Percentiles rank a stretch among this genome's conserved stretches.
Evolutionary conservation across 176 grass and related monocot genomes (phyloP).

Genomic region (Eragrostis curvula): DNA sequence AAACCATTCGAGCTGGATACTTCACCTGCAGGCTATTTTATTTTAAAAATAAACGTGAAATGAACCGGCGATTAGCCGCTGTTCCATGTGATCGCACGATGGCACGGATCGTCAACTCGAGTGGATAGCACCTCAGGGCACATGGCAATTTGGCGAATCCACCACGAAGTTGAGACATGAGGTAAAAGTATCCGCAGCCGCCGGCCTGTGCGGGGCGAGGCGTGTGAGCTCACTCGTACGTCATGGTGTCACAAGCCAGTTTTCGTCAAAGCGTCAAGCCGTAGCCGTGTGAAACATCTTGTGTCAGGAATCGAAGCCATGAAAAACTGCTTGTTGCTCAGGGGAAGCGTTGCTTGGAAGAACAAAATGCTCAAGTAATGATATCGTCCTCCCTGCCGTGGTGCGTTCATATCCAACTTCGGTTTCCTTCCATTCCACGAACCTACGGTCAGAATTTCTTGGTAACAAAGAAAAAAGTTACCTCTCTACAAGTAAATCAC

Average conservation of each 20-base stretch:
- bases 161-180: conserved; percentile 19
- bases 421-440: too few relatives aligned
- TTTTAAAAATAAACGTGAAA: background rate
- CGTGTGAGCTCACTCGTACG: conserved; percentile 34
- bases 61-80: conserved; percentile 11
- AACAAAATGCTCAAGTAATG: conserved; percentile 13
- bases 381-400: background rate
- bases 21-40: conserved; percentile 22
- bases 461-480: too few relatives aligned
- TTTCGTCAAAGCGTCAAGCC: background rate
- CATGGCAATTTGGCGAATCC: conserved; percentile 4
- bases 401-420: too few relatives aligned
- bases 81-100: conserved; percentile 9
- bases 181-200: background rate
- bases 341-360: conserved; percentile 45
- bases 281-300: background rate
- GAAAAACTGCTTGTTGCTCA: background rate
- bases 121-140: conserved; percentile 14
- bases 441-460: background rate
- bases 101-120: conserved; percentile 13
- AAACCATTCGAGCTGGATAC: background rate
- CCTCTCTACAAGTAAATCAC: too few relatives aligned
- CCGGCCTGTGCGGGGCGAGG: background rate
- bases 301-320: background rate
- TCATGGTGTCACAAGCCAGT: conserved; percentile 34